These are phyloP conservation scores for Cladosporium cucumerinum DNA, from an alignment of 2,329 filamentous ascomycete genomes.

Conservation along the genomic window DNA sequence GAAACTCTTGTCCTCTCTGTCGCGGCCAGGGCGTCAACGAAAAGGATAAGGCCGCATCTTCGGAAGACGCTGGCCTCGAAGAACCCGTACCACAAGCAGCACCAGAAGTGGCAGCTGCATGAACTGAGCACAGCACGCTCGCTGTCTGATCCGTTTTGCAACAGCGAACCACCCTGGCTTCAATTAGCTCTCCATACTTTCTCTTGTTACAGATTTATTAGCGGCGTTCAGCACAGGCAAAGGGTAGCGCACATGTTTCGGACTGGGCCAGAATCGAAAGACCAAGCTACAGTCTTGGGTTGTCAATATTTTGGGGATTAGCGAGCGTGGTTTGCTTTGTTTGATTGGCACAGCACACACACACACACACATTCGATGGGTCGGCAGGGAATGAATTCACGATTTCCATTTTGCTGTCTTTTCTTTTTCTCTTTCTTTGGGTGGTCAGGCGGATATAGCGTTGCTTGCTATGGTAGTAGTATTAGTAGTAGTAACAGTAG, in stretches of 20 bases:
- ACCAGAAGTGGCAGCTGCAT: slow-evolving; percentile 4
- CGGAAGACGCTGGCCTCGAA: background rate
- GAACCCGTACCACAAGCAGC: background rate
- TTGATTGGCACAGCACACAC: background rate
- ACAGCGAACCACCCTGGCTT: background rate
- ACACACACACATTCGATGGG: background rate
- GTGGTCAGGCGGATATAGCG: background rate
- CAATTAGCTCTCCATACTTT: background rate
- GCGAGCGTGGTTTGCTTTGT: slow-evolving; percentile 2
- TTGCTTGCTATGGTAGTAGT: background rate
- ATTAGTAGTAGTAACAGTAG: no score
- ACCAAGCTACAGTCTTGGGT: background rate
- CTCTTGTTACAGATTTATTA: background rate
- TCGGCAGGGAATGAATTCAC: slow-evolving; percentile 8
- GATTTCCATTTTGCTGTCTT: slow-evolving; percentile 6
- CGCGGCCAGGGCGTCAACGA: slow-evolving; percentile 58
- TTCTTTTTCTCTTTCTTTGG: background rate
- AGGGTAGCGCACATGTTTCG: slow-evolving; percentile 6
- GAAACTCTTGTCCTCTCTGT: slow-evolving; percentile 62
- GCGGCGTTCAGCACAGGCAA: slow-evolving; percentile 8
- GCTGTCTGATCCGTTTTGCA: background rate
- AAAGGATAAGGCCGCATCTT: slow-evolving; percentile 32
- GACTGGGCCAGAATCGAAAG: slow-evolving; percentile 6
- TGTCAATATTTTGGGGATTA: slow-evolving; percentile 1
- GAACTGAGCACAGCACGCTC: background rate